These are phyloP conservation scores for Euphorbia lathyris DNA, from an alignment of 345 rosid species.

Conservation along the genomic window DNA sequence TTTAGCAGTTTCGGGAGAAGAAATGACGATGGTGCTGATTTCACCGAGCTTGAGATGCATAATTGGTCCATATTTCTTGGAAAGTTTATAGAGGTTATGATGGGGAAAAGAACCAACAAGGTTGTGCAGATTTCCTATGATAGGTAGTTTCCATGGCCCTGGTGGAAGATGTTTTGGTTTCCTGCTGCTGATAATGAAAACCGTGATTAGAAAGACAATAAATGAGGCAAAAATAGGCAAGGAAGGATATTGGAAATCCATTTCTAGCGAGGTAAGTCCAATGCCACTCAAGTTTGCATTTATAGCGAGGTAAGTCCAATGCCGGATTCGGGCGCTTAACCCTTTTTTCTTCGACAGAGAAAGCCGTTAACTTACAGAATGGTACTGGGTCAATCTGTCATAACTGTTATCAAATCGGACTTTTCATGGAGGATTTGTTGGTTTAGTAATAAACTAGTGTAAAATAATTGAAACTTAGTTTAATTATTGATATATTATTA, in stretches of 20 bases:
- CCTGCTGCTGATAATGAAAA: neutral
- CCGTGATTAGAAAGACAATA: neutral
- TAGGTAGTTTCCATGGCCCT: conserved; percentile 7
- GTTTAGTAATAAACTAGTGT: no score
- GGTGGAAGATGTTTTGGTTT: neutral
- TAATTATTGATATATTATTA: no score
- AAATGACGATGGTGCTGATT: neutral
- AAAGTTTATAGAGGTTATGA: neutral
- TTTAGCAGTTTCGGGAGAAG: neutral
- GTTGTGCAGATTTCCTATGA: conserved; percentile 9
- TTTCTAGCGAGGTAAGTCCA: no score
- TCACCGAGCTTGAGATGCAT: conserved; percentile 11
- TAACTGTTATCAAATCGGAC: no score
- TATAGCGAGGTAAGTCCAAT: no score
- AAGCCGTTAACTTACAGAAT: no score
- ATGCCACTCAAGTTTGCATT: no score
- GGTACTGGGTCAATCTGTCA: no score
- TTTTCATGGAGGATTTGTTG: no score
- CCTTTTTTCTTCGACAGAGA: no score
- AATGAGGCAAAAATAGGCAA: neutral
- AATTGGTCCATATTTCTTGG: conserved; percentile 8
- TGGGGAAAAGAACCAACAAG: conserved; percentile 4
- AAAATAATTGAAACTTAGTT: no score
- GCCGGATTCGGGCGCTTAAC: no score
- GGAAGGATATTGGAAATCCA: neutral